These are phyloP conservation scores for Penicillium sp. DNA, from an alignment of 2,329 filamentous ascomycete species.

Conservation along the genomic window DNA sequence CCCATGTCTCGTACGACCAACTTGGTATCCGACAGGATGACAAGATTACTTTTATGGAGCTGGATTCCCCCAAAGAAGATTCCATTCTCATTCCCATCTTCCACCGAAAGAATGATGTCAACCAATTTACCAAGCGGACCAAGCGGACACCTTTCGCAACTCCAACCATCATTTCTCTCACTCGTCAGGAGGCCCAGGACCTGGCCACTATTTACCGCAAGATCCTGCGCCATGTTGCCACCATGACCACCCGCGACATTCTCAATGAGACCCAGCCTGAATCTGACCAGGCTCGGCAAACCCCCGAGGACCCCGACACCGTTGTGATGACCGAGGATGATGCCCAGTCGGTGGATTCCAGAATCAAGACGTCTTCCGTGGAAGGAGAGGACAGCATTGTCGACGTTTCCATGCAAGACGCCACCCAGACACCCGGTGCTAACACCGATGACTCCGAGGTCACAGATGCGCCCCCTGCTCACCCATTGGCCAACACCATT, in stretches of 20 bases:
- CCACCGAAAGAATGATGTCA: slow-evolving; percentile 35
- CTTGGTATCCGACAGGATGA: slow-evolving; percentile 62
- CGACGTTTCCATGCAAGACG: slow-evolving; percentile 80
- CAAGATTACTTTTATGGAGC: slow-evolving; percentile 70
- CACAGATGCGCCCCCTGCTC: slow-evolving; percentile 45
- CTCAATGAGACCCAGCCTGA: slow-evolving; percentile 54
- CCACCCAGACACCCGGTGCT: slow-evolving; percentile 34
- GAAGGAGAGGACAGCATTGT: slow-evolving; percentile 89
- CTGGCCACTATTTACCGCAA: slow-evolving; percentile 77
- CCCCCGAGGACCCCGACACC: slow-evolving; percentile 63
- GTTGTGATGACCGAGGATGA: slow-evolving; percentile 62
- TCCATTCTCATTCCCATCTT: slow-evolving; percentile 50
- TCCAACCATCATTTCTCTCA: slow-evolving; percentile 68
- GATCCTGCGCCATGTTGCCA: slow-evolving; percentile 70
- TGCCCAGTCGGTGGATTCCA: slow-evolving; percentile 65
- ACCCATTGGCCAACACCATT: slow-evolving; percentile 55
- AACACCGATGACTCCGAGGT: slow-evolving; percentile 15
- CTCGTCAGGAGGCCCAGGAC: slow-evolving; percentile 65
- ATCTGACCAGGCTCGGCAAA: slow-evolving; percentile 51
- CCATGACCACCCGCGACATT: slow-evolving; percentile 69
- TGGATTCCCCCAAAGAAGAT: slow-evolving; percentile 60
- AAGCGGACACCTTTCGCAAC: slow-evolving; percentile 40
- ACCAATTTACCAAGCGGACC: not conserved
- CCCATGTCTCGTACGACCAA: slow-evolving; percentile 62
- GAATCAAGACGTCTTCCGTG: slow-evolving; percentile 73